These are phyloP conservation scores for Cylindricascospora bacillispora DNA, from an alignment of 1,139 yeast species.

Conservation along the genomic window DNA sequence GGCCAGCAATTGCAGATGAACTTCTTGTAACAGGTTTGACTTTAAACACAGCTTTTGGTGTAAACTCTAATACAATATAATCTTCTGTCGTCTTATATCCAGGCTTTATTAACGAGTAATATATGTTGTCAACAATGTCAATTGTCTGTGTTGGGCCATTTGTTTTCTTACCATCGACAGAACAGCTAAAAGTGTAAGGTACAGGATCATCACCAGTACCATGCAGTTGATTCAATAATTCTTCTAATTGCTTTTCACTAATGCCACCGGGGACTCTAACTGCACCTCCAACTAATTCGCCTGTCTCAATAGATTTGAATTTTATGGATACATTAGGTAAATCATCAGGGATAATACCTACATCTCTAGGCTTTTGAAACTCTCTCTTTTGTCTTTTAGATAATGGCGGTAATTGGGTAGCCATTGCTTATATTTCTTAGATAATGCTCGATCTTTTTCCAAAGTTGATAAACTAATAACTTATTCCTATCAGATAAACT, in stretches of 20 bases:
- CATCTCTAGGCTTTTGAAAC: slow-evolving; percentile 72
- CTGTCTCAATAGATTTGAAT: slow-evolving; percentile 93
- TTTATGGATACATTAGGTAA: slow-evolving; percentile 78
- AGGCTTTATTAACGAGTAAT: slow-evolving; percentile 71
- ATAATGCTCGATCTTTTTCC: neutral
- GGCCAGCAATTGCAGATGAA: slow-evolving; percentile 89
- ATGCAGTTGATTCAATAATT: slow-evolving; percentile 61
- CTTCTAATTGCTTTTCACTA: slow-evolving; percentile 77
- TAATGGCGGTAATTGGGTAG: slow-evolving; percentile 88
- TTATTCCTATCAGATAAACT: too few species aligned
- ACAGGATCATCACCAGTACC: slow-evolving; percentile 68
- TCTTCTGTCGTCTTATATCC: slow-evolving; percentile 87
- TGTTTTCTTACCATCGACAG: slow-evolving; percentile 32
- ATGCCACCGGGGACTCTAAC: slow-evolving; percentile 87
- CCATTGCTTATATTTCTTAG: too few species aligned
- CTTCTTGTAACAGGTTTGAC: slow-evolving; percentile 87
- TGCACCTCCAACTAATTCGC: slow-evolving; percentile 74
- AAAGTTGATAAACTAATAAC: neutral
- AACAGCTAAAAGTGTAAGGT: slow-evolving; percentile 76
- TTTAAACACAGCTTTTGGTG: slow-evolving; percentile 91
- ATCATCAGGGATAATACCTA: slow-evolving; percentile 61
- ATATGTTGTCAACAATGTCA: slow-evolving; percentile 69
- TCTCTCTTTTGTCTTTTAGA: slow-evolving; percentile 78
- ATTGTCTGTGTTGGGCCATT: slow-evolving; percentile 33
- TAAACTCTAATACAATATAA: slow-evolving; percentile 75